These are phyloP conservation scores for Buddleja alternifolia DNA, from an alignment of 257 asterid genomes.

Conservation along the genomic window DNA sequence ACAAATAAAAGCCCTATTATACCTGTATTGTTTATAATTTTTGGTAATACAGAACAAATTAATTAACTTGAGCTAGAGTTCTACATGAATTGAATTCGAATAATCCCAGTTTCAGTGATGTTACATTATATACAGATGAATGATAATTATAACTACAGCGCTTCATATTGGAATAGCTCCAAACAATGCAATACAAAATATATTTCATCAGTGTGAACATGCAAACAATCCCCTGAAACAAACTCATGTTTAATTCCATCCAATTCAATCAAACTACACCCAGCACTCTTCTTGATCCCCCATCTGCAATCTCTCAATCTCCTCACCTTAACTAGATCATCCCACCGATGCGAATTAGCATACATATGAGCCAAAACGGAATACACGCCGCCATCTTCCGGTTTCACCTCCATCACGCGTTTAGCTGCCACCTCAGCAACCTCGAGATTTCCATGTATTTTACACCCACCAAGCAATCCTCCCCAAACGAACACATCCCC, in stretches of 20 bases:
- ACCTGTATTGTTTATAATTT: no score
- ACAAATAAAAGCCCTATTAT: no score
- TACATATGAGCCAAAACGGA: slow-evolving; percentile 72
- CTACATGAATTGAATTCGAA: no score
- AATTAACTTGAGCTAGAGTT: no score
- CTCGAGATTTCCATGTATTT: slow-evolving; percentile 71
- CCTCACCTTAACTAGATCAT: slow-evolving; percentile 68
- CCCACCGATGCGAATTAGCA: slow-evolving; percentile 74
- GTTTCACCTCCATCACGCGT: slow-evolving; percentile 69
- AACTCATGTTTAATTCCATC: slow-evolving; percentile 67
- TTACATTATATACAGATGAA: no score
- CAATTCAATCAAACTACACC: slow-evolving; percentile 75
- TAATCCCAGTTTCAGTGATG: no score
- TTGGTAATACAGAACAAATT: no score
- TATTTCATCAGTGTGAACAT: slow-evolving; percentile 52
- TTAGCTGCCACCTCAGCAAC: slow-evolving; percentile 74
- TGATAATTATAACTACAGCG: no score
- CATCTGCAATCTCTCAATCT: slow-evolving; percentile 52
- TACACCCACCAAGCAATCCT: slow-evolving; percentile 93
- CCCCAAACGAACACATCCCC: slow-evolving; percentile 93
- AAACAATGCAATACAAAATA: slow-evolving; percentile 47
- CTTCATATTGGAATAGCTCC: slow-evolving; percentile 54
- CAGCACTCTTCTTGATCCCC: slow-evolving; percentile 69
- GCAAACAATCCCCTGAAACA: slow-evolving; percentile 80
- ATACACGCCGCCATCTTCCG: slow-evolving; percentile 82